phyloP scores from a whole-genome alignment of 2,329 filamentous ascomycete genomes.

The Fusarium beomiforme region DNA sequence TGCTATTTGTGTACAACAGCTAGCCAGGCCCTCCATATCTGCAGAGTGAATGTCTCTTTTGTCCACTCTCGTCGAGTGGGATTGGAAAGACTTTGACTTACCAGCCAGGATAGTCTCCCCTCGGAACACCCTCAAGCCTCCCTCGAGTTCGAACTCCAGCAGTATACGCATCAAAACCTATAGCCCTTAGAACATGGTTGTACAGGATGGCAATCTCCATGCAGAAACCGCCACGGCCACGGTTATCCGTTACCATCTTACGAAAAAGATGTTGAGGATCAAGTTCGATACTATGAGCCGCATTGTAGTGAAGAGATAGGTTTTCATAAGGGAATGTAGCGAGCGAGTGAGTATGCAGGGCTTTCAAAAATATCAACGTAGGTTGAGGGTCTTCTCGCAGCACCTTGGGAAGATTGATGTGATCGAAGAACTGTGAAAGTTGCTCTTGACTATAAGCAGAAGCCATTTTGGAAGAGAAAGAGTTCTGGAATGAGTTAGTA shows the following conservation, averaged over 20 bases:
- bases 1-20: no score
- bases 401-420: slow-evolving; percentile 14
- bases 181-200: slow-evolving; percentile 58
- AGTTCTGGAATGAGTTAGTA: not conserved
- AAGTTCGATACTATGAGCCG: slow-evolving; percentile 52
- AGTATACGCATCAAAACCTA: slow-evolving; percentile 65
- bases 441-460: slow-evolving; percentile 30
- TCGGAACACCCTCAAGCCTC: slow-evolving; percentile 51
- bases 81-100: not conserved
- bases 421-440: slow-evolving; percentile 20
- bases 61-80: not conserved
- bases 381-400: slow-evolving; percentile 7
- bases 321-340: slow-evolving; percentile 65
- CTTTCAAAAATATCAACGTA: slow-evolving; percentile 25
- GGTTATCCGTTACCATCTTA: slow-evolving; percentile 57
- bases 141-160: slow-evolving; percentile 62
- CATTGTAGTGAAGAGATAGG: slow-evolving; percentile 63
- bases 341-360: slow-evolving; percentile 31
- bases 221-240: slow-evolving; percentile 66
- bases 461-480: slow-evolving; percentile 12
- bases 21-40: not conserved
- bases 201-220: slow-evolving; percentile 69
- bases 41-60: not conserved
- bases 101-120: slow-evolving; percentile 60
- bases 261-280: slow-evolving; percentile 57